A percentile compares a stretch with the other conserved stretches of the same genome.
Conservation (phyloP, 1,139 yeast genomes). For the Maudiozyma humilis region DNA sequence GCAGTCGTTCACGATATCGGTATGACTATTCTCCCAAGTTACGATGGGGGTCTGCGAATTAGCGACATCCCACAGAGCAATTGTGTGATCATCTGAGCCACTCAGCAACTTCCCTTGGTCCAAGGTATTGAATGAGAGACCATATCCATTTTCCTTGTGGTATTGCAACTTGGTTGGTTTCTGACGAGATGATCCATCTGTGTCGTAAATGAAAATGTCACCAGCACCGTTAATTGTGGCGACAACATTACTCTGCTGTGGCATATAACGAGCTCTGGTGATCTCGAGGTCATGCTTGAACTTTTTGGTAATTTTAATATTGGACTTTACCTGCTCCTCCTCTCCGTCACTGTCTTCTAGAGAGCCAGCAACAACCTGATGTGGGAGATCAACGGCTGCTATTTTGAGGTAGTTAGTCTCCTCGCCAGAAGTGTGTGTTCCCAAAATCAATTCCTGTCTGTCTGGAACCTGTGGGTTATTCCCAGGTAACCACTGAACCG, state of each 20-base stretch:
- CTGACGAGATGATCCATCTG: conserved; percentile 29
- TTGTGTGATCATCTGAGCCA: conserved; percentile 55
- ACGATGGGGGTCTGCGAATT: conserved; percentile 23
- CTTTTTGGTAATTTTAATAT: conserved; percentile 58
- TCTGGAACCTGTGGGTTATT: conserved; percentile 3
- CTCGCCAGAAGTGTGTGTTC: conserved; percentile 82
- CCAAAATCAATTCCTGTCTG: conserved; percentile 47
- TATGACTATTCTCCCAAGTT: conserved; percentile 34
- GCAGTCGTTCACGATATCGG: conserved; percentile 62
- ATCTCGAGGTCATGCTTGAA: conserved; percentile 51
- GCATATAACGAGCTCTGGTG: conserved; percentile 77
- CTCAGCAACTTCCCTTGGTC: conserved; percentile 46
- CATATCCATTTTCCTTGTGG: conserved; percentile 64
- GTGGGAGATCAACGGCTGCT: conserved; percentile 66
- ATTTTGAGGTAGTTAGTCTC: conserved; percentile 71
- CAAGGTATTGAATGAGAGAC: conserved; percentile 54
- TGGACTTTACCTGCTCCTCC: conserved; percentile 35
- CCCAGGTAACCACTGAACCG: conserved; percentile 65
- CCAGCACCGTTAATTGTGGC: conserved; percentile 80
- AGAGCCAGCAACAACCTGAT: conserved; percentile 16
- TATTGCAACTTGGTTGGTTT: conserved; percentile 36
- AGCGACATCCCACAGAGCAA: conserved; percentile 50
- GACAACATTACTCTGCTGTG: conserved; percentile 55
- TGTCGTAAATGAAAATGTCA: conserved; percentile 57
- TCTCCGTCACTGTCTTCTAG: conserved; percentile 12